Base-by-base conservation (phyloP, 225 moss, liverwort and hornwort genomes). In the Marchantia paleacea region DNA sequence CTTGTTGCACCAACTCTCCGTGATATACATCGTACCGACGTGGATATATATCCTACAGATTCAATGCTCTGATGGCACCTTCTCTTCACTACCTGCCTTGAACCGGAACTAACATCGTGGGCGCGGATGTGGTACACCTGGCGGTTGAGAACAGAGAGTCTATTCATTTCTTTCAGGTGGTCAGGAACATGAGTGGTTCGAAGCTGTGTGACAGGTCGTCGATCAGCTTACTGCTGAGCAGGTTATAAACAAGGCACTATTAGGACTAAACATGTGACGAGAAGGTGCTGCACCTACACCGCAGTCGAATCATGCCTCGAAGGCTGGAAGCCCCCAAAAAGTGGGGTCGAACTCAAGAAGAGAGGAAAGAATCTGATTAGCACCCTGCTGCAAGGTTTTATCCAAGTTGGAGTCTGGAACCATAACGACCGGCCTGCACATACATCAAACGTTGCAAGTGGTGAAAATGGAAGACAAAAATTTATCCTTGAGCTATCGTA, bases 401-500 rank as follows among this genome's bases (percentile, higher is more conserved):
- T 90, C 90, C 82, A 97, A 77, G 66, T 88, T 91, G 73, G 85
- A 54, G 75, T 97, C 91, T 79, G 95, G 95, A 78, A 97, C 93
- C 95, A 97, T 97, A 29, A 95, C 90, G 51, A 97, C 97, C 4
- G 88, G 89, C 96, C 96, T 97, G 90, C 60, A 81, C 53, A 75
- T 28, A 64, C 78, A 78, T 51, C 20, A 61, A 3, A 63, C 39
- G 28, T 13, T 16, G 24, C 54, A 4, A 55, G 0, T 53, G 52
- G 74, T 26, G 54, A 15, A 55, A 3, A 29, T 15, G 55, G 26
- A 6, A 55, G 0, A 1, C 16, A 26, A 7, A 29, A 29, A 15
- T 54, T 20, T 70, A 47, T 30, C 69, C 25, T 47, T 70, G 14
- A 70, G 69, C 48, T 47, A 48, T 53, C 53, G 10, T 26, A 6